Evolutionary conservation across 2,329 filamentous ascomycete species (phyloP).

Genomic region (Tolypocladium capitatum): DNA sequence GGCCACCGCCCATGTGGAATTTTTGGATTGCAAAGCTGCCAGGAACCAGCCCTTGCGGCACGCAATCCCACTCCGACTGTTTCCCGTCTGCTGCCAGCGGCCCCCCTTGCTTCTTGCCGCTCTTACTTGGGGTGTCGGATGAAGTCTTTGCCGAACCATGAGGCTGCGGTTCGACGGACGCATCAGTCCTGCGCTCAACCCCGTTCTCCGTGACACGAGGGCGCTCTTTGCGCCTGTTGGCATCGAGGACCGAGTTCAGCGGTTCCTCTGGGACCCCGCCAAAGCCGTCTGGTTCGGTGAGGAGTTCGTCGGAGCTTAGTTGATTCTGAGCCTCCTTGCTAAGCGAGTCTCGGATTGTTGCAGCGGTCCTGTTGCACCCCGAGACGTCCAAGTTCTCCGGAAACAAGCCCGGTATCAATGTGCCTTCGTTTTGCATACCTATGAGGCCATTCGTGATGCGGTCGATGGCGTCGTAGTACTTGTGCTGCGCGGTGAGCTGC

Average conservation of each 20-base stretch:
- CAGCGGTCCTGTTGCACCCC: constrained; percentile 54
- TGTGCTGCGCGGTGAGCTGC: constrained; percentile 67
- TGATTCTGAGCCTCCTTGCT: constrained; percentile 23
- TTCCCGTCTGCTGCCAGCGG: constrained; percentile 22
- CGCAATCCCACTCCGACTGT: constrained; percentile 33
- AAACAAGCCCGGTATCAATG: constrained; percentile 65
- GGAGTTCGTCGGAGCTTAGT: constrained; percentile 17
- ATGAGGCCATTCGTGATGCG: constrained; percentile 73
- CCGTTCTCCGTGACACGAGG: not conserved
- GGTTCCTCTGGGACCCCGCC: constrained; percentile 2
- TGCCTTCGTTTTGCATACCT: constrained; percentile 56
- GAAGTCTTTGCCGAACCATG: not conserved
- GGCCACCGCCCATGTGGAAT: constrained; percentile 49
- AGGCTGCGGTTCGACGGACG: not conserved
- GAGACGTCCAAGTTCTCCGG: constrained; percentile 65
- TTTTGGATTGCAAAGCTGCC: constrained; percentile 30
- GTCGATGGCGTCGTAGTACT: constrained; percentile 82
- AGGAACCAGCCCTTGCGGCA: constrained; percentile 44
- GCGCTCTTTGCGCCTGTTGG: not conserved
- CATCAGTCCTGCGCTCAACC: constrained; percentile 1
- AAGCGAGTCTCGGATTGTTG: constrained; percentile 12
- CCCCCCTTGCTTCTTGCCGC: constrained; percentile 3
- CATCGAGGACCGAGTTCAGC: not conserved
- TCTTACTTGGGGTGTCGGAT: not conserved
- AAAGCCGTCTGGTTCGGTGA: constrained; percentile 15